Conservation (phyloP, 2,329 filamentous ascomycete genomes). For the Penicillium sp. region DNA sequence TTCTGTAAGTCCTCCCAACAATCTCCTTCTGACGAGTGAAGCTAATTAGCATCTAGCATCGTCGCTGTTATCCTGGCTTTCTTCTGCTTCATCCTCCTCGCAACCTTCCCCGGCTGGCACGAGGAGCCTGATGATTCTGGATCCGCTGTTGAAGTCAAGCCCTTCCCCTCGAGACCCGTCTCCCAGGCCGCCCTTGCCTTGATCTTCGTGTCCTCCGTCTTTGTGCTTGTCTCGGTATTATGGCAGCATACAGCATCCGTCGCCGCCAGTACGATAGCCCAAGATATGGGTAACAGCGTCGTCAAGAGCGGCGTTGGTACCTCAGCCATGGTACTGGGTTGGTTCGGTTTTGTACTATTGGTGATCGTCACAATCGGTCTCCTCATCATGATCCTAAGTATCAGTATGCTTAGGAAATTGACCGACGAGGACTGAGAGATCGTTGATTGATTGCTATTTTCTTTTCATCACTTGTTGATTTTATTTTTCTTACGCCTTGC, state of each 20-base stretch:
- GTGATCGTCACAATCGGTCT: conserved; percentile 95
- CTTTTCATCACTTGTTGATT: conserved; percentile 20
- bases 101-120: conserved; percentile 97
- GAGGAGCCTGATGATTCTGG: conserved; percentile 82
- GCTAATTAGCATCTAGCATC: conserved; percentile 64
- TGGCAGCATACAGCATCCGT: conserved; percentile 89
- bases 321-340: conserved; percentile 93
- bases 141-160: conserved; percentile 88
- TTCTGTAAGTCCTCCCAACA: conserved; percentile 69
- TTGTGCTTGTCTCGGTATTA: conserved; percentile 68
- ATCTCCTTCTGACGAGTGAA: not conserved
- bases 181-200: conserved; percentile 92
- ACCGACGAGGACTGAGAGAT: conserved; percentile 51
- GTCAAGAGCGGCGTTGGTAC: conserved; percentile 89
- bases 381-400: conserved; percentile 95
- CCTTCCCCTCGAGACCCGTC: conserved; percentile 89
- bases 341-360: conserved; percentile 92
- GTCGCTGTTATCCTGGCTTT: conserved; percentile 98
- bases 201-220: conserved; percentile 75
- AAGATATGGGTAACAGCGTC: conserved; percentile 89
- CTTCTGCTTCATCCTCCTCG: conserved; percentile 90
- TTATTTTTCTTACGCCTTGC: conserved; percentile 14
- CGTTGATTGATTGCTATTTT: conserved; percentile 12
- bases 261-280: conserved; percentile 88
- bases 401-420: conserved; percentile 73